These are phyloP conservation scores for Sisymbrium altissimum DNA, from an alignment of 345 rosid genomes.

Conservation along the genomic window DNA sequence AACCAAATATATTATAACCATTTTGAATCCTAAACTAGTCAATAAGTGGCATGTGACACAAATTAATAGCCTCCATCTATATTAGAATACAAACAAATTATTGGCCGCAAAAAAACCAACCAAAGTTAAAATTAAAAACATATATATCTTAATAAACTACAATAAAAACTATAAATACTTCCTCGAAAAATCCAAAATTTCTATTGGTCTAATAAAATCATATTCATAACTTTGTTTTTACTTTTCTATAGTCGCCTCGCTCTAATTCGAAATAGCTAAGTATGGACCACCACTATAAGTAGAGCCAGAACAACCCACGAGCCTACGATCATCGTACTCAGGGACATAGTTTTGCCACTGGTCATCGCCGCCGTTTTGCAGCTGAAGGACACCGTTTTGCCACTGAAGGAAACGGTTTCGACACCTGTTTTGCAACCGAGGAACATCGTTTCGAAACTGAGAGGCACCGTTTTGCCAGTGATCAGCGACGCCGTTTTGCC, in stretches of 20 bases:
- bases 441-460: not conserved
- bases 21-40: not conserved
- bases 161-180: not conserved
- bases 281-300: slow-evolving; percentile 2
- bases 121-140: not conserved
- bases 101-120: not conserved
- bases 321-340: not conserved
- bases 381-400: not conserved
- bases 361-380: not conserved
- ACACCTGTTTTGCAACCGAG: not conserved
- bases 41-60: not conserved
- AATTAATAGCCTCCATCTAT: not conserved
- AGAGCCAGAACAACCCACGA: slow-evolving; percentile 15
- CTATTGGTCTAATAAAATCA: not conserved
- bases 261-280: slow-evolving; percentile 29
- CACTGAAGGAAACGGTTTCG: not conserved
- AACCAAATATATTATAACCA: not conserved
- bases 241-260: not conserved
- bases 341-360: not conserved
- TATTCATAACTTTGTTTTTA: not conserved
- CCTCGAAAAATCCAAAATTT: not conserved
- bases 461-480: not conserved
- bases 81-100: not conserved
- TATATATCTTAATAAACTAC: not conserved
- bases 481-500: not conserved